These are phyloP conservation scores for Ceriops tagal DNA, from an alignment of 345 rosid species.

Conservation along the genomic window DNA sequence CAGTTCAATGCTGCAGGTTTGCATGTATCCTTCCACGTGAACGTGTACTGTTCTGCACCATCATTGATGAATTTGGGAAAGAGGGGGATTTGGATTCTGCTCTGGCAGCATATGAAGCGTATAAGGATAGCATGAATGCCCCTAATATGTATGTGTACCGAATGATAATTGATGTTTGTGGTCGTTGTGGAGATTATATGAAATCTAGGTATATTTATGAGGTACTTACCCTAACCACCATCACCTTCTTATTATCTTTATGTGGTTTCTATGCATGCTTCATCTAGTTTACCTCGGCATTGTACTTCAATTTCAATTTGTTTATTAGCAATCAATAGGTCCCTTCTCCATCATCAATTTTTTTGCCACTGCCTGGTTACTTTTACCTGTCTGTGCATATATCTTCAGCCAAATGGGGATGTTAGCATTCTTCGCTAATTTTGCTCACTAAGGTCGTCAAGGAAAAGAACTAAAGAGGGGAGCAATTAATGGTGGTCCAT, in stretches of 20 bases:
- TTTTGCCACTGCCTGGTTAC: not conserved
- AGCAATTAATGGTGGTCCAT: not conserved
- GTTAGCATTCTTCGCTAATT: not conserved
- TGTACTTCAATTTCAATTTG: not conserved
- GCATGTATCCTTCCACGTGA: slow-evolving; percentile 63
- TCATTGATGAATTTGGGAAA: slow-evolving; percentile 73
- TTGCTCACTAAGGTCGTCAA: not conserved
- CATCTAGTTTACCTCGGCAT: not conserved
- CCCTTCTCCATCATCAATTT: not conserved
- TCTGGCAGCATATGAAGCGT: slow-evolving; percentile 62
- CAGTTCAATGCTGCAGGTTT: slow-evolving; percentile 51
- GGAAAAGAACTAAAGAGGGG: not conserved
- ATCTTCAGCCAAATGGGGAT: not conserved
- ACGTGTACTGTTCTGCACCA: slow-evolving; percentile 55
- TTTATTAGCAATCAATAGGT: not conserved
- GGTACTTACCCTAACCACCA: slow-evolving; percentile 44
- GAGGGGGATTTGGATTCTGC: slow-evolving; percentile 68
- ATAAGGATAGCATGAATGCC: slow-evolving; percentile 41
- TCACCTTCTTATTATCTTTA: slow-evolving; percentile 1
- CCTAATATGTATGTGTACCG: slow-evolving; percentile 81
- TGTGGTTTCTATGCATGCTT: slow-evolving; percentile 3
- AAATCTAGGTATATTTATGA: slow-evolving; percentile 74
- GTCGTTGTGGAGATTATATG: slow-evolving; percentile 66
- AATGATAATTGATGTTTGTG: slow-evolving; percentile 73
- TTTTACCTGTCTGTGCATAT: not conserved